A percentile compares a stretch with the other conserved stretches of the same genome.
Conservation (phyloP, 1,284 basidiomycete species). For the Gomphus sp. region DNA sequence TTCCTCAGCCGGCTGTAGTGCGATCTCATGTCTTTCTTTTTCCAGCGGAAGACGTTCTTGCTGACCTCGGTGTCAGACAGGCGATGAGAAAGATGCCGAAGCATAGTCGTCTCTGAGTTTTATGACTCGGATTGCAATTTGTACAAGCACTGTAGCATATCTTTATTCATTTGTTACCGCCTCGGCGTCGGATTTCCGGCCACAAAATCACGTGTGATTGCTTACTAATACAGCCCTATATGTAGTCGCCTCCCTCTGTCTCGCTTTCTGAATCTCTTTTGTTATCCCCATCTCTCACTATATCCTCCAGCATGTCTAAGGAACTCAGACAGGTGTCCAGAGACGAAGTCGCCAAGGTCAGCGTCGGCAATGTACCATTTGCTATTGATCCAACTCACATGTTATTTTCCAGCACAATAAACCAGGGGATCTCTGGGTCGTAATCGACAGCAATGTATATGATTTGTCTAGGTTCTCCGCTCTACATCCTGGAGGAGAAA, state of each 20-base stretch:
- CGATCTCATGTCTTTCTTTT: neutral
- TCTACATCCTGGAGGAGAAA: constrained; percentile 76
- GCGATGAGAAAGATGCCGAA: constrained; percentile 58
- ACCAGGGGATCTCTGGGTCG: constrained; percentile 21
- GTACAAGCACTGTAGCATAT: neutral
- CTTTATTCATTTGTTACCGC: neutral
- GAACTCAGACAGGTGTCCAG: constrained; percentile 11
- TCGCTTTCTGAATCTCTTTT: neutral
- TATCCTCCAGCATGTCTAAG: constrained; percentile 1
- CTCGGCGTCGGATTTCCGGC: no score
- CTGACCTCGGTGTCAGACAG: constrained; percentile 58
- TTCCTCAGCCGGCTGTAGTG: neutral
- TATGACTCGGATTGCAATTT: neutral
- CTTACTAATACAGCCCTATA: neutral
- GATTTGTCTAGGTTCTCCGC: constrained; percentile 70
- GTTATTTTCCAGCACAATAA: constrained; percentile 15
- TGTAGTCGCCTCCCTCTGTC: neutral
- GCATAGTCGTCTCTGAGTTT: constrained; percentile 33
- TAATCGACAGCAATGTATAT: constrained; percentile 78
- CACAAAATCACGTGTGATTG: neutral
- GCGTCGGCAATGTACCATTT: neutral
- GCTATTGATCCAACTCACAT: neutral
- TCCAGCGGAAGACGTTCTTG: constrained; percentile 50
- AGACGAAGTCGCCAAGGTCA: constrained; percentile 17
- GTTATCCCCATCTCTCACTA: neutral